Conservation (phyloP, 345 rosid species). For the Geranium brycei region DNA sequence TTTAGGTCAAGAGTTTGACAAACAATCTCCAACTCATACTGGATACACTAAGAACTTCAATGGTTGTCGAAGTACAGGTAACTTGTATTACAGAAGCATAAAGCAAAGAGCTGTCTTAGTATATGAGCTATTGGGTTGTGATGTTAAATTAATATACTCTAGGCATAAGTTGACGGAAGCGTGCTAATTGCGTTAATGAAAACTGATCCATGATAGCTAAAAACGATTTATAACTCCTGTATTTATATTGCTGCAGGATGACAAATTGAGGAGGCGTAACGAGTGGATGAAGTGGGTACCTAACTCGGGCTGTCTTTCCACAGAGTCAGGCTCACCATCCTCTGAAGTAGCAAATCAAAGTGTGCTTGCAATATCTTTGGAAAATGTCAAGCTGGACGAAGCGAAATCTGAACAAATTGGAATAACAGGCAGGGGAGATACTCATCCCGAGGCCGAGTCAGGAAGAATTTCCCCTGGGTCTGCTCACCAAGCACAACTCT, state of each 20-base stretch:
- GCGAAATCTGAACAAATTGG: neutral
- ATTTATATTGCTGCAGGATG: neutral
- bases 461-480: neutral
- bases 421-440: neutral
- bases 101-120: neutral
- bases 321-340: neutral
- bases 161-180: neutral
- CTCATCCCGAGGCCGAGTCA: neutral
- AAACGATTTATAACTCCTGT: neutral
- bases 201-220: no score
- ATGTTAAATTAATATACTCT: neutral
- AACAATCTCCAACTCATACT: conserved; percentile 33
- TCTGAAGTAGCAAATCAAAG: neutral
- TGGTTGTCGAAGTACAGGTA: conserved; percentile 54
- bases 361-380: neutral
- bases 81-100: neutral
- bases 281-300: conserved; percentile 4
- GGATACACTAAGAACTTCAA: conserved; percentile 40
- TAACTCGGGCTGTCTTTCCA: neutral
- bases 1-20: conserved; percentile 45
- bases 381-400: neutral
- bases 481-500: neutral
- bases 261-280: conserved; percentile 1
- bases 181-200: no score
- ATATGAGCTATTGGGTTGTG: neutral